These are phyloP conservation scores for Ustilago trichophora DNA, from an alignment of 1,284 basidiomycete genomes.

Conservation along the genomic window DNA sequence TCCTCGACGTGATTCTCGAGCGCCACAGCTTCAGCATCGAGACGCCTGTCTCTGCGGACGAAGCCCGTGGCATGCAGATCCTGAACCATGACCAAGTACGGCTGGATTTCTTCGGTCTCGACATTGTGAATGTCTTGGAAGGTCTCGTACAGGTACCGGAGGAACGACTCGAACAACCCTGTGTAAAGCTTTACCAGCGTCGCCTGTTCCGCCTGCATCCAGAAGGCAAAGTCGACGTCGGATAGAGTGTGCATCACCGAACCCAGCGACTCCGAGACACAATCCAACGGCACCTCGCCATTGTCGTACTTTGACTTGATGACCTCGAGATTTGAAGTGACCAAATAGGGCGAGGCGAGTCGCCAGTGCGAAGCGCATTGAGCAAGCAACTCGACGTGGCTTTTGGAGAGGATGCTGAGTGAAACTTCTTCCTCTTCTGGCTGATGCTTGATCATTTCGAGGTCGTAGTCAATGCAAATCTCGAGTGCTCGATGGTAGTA, in stretches of 20 bases:
- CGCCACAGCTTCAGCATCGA: slow-evolving; percentile 42
- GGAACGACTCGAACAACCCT: slow-evolving; percentile 82
- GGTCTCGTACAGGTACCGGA: slow-evolving; percentile 83
- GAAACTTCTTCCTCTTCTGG: slow-evolving; percentile 96
- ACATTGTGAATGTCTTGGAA: slow-evolving; percentile 72
- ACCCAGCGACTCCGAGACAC: slow-evolving; percentile 82
- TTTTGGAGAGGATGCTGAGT: slow-evolving; percentile 84
- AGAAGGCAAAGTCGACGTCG: slow-evolving; percentile 73
- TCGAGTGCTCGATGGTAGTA: slow-evolving; percentile 86
- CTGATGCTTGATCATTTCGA: slow-evolving; percentile 87
- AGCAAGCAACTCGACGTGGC: slow-evolving; percentile 83
- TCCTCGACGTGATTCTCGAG: slow-evolving; percentile 63
- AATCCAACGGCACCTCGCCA: slow-evolving; percentile 90
- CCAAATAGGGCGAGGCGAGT: slow-evolving; percentile 80
- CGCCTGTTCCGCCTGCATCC: slow-evolving; percentile 83
- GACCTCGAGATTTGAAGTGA: slow-evolving; percentile 83
- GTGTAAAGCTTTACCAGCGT: slow-evolving; percentile 48
- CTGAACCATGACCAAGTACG: slow-evolving; percentile 53
- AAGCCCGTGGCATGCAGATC: slow-evolving; percentile 64
- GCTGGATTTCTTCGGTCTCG: slow-evolving; percentile 52
- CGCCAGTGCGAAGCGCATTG: slow-evolving; percentile 91
- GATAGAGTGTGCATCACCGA: slow-evolving; percentile 76
- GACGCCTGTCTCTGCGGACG: slow-evolving; percentile 50
- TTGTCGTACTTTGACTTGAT: slow-evolving; percentile 88
- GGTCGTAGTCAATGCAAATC: slow-evolving; percentile 82